Evolutionary conservation across 2,329 filamentous ascomycete species (phyloP).

Genomic region (Cryoendolithus antarcticus): DNA sequence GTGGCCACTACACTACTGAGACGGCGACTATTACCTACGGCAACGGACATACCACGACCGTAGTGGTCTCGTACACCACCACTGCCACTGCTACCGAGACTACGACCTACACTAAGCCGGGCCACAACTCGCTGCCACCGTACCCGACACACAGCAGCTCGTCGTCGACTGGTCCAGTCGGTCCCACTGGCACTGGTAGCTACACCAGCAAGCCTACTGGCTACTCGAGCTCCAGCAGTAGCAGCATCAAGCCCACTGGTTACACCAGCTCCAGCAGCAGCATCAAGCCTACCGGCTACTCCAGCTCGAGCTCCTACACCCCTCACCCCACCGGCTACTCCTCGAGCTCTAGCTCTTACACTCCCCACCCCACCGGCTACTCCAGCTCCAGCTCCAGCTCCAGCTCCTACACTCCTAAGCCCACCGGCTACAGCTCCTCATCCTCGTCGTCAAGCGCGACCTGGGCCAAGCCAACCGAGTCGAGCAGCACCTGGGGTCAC

Average conservation of each 20-base stretch:
- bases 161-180: background rate
- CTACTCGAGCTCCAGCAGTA: background rate
- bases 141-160: background rate
- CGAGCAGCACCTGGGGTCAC: no score
- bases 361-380: constrained; percentile 1
- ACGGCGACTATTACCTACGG: constrained; percentile 5
- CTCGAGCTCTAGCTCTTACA: no score
- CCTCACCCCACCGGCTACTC: constrained; percentile 1
- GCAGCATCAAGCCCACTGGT: constrained; percentile 2
- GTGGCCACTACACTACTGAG: constrained; percentile 1
- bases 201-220: background rate
- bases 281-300: constrained; percentile 1
- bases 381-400: background rate
- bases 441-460: no score
- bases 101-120: background rate
- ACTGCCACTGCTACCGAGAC: background rate
- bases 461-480: no score
- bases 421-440: no score
- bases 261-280: background rate
- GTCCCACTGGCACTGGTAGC: constrained; percentile 1
- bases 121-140: background rate
- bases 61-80: constrained; percentile 3
- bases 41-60: constrained; percentile 4
- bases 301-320: no score
- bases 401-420: no score